Base-by-base conservation (phyloP, 257 asterid genomes). In the Capsicum pubescens region DNA sequence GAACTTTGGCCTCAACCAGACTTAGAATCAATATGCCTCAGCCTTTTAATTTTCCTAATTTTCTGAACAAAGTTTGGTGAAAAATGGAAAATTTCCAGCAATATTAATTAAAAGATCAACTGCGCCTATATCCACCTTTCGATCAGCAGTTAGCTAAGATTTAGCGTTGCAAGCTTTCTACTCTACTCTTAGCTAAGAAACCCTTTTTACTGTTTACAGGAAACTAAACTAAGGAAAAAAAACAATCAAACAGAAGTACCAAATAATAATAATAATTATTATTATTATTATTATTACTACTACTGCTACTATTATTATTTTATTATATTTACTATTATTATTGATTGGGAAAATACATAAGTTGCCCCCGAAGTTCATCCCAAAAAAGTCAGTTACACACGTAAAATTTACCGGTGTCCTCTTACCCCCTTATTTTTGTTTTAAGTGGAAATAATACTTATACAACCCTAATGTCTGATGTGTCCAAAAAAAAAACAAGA, bases 21-120 rank as follows among this genome's bases (percentile, higher is more conserved):
- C 54, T 39, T 19, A 8, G 7, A 67, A 14, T 36, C 50, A 35
- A 67, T 36, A 36, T 36, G 52, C 50, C 76, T 67, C 12, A 67
- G 52, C 50, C 35, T 11, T 64, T 17, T 11, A 64, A 35, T 21
- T 61, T 19, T 44, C 68, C 68, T 8, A 61, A 61, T 61, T 64
- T 63, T 64, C 71, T 64, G 17, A 32, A 8, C 44, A 26, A 10
- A 64, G 13, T 35, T 64, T 64, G 44, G 1, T 21, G 71, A 35
- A 64, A 61, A 64, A 64, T 64, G 17, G 69, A 63, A 61, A 63
- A 63, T 21, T 63, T 63, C 71, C 44, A 64, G 44, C 44, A 64
- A 64, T 64, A 64, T 21, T 35, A 64, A 26, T 9, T 58, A 17
- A 58, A 58, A 58, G 63, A 61, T 64, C 71, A 64, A 26, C 8